Evolutionary conservation across 768 basidiomycete genomes (phyloP), one percentile per base, ranked within the genome.

Genomic region (Rhizopogon sp.): DNA sequence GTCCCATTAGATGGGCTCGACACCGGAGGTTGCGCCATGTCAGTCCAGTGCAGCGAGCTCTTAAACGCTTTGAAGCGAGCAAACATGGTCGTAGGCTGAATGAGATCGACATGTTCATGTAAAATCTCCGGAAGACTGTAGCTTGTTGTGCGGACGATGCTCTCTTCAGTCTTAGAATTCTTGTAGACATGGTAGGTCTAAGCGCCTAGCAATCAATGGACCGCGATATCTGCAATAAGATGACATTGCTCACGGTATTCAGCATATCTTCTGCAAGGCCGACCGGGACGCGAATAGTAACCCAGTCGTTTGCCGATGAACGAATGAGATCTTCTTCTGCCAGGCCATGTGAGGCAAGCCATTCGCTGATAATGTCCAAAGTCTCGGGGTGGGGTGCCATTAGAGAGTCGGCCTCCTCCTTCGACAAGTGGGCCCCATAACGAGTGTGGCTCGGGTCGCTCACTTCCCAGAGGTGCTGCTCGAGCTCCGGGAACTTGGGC

Each of bases 41-140:
- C 59, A 9, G 68, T 56, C 63, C 63, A 71, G 50, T 73, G 70
- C 22, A 81, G 61, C 0, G 72, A 79, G 7, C 76, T 74, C 55
- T 62, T 74, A 53, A 79, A 69, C 7, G 69, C 68, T 58, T 74
- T 79, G 55, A 72, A 68, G 53, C 77, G 77, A 40, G 76, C 72
- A 61, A 89, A 90, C 66, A 81, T 77, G 1, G 86, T 89, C 2
- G 88, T 89, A 0, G 88, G 88, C 57, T 88, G 85, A 22, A 90
- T 72, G 33, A 88, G 67, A 37, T 88, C 85, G 51, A 89, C 66
- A 62, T 88, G 85, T 3, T 72, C 70, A 59, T 83, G 76, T 44
- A 89, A 67, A 52, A 77, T 58, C 50, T 74, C 73, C 0, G 88
- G 88, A n/a, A 90, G 77, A 60, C 81, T 84, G 71, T 88, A 90